phyloP scores from a whole-genome alignment of 805 yeast species.

The Schwanniomyces yamadae region DNA sequence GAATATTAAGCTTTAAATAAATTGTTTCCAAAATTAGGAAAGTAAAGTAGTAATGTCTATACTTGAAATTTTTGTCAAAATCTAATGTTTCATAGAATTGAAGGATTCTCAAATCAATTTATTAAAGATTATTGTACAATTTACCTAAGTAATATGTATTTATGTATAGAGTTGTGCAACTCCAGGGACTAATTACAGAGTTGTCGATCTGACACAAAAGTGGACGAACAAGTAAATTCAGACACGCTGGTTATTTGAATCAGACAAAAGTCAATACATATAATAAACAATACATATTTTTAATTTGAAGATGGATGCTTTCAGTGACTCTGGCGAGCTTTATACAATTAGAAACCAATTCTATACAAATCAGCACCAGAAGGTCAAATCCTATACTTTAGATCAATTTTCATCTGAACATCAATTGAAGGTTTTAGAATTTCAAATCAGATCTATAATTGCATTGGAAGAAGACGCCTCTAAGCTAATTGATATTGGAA shows the following conservation, averaged over 20 bases:
- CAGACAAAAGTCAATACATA: background rate
- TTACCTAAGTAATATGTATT: no score
- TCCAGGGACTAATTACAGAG: no score
- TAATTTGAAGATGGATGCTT: constrained; percentile 40
- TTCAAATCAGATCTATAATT: constrained; percentile 39
- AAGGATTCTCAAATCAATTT: no score
- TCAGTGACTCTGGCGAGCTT: constrained; percentile 48
- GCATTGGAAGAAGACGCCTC: constrained; percentile 41
- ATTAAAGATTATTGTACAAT: no score
- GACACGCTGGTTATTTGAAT: constrained; percentile 8
- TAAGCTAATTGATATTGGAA: constrained; percentile 35
- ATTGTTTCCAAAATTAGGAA: no score
- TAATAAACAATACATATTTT: constrained; percentile 1
- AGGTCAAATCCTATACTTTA: constrained; percentile 38
- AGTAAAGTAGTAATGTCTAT: no score
- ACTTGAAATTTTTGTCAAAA: no score
- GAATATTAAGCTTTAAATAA: no score
- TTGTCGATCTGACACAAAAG: no score
- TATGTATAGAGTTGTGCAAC: no score
- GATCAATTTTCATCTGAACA: constrained; percentile 38
- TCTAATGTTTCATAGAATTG: no score
- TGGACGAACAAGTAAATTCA: constrained; percentile 3
- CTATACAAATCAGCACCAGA: constrained; percentile 56
- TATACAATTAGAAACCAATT: constrained; percentile 58
- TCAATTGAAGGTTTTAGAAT: constrained; percentile 40